These are phyloP conservation scores for Triticum dicoccoides DNA, from an alignment of 176 grass and related monocot genomes.

Conservation along the genomic window DNA sequence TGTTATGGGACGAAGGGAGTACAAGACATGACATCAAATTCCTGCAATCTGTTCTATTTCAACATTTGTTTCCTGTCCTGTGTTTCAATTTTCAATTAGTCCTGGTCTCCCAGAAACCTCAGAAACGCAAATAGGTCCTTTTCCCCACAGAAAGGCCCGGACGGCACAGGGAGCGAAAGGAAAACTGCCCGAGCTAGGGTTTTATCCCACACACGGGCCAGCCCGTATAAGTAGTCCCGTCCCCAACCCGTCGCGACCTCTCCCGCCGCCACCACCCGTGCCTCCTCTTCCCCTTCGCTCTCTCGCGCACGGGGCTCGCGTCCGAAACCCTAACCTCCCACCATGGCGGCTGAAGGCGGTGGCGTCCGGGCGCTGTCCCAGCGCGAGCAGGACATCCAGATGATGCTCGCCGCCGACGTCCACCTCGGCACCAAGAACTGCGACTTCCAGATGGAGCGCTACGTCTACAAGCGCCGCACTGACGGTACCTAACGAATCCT, in stretches of 20 bases:
- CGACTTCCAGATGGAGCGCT: slow-evolving; percentile 99
- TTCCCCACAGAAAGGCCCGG: neutral
- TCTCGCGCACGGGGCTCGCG: slow-evolving; percentile 2
- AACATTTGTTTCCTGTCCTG: too few relatives aligned
- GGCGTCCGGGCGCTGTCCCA: slow-evolving; percentile 40
- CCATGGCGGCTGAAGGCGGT: slow-evolving; percentile 25
- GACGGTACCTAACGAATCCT: slow-evolving; percentile 50
- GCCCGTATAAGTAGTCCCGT: slow-evolving; percentile 46
- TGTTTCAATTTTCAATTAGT: too few relatives aligned
- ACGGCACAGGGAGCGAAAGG: neutral
- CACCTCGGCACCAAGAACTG: slow-evolving; percentile 98
- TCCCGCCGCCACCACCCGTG: slow-evolving; percentile 26
- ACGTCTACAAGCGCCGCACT: slow-evolving; percentile 65
- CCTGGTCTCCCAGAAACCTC: neutral
- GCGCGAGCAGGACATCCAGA: slow-evolving; percentile 73
- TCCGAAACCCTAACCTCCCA: neutral
- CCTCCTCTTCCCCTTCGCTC: slow-evolving; percentile 9
- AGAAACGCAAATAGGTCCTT: neutral
- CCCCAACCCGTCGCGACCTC: neutral
- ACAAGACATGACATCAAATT: too few relatives aligned
- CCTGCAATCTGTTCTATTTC: too few relatives aligned
- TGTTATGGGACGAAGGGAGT: too few relatives aligned
- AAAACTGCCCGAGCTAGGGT: slow-evolving; percentile 36
- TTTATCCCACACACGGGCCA: slow-evolving; percentile 25
- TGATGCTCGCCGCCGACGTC: slow-evolving; percentile 88